phyloP scores from a whole-genome alignment of 208 protist genomes.

The Trypanosomatidae sp. region DNA sequence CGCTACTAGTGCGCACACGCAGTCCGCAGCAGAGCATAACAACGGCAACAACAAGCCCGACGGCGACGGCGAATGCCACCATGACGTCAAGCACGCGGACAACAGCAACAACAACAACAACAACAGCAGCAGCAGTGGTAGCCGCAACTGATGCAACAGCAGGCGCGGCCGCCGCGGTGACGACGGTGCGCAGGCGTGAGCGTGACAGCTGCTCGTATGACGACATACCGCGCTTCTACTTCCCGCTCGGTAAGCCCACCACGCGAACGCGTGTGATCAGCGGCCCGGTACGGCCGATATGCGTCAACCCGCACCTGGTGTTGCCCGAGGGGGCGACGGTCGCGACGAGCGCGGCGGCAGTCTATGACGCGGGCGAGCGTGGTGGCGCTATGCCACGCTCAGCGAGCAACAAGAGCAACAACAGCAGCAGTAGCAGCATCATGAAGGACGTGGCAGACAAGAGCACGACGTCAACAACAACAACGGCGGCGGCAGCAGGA shows the following conservation, averaged over 20 bases:
- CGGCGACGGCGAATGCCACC: too few relatives aligned
- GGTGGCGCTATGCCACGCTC: not conserved
- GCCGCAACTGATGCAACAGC: constrained; percentile 1
- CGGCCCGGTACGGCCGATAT: constrained; percentile 21
- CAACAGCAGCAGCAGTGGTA: constrained; percentile 3
- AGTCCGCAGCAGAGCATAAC: too few relatives aligned
- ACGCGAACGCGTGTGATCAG: constrained; percentile 23
- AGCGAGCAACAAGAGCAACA: too few relatives aligned
- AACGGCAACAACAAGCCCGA: too few relatives aligned
- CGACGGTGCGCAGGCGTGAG: not conserved
- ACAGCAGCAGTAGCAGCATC: too few relatives aligned
- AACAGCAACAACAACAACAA: not conserved
- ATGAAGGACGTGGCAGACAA: too few relatives aligned
- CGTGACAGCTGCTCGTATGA: constrained; percentile 20
- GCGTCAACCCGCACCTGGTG: constrained; percentile 64
- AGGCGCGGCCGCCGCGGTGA: too few relatives aligned
- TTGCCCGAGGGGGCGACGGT: constrained; percentile 35
- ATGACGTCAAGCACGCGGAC: too few relatives aligned
- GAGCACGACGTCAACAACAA: too few relatives aligned
- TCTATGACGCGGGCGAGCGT: constrained; percentile 17
- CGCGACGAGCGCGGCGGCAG: constrained; percentile 5
- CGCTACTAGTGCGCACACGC: too few relatives aligned
- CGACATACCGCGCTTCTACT: constrained; percentile 84
- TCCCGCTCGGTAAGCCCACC: constrained; percentile 31
- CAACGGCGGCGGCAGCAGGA: too few relatives aligned